Evolutionary conservation across 176 grass and related monocot species (phyloP).

Genomic region (Oryza officinalis): DNA sequence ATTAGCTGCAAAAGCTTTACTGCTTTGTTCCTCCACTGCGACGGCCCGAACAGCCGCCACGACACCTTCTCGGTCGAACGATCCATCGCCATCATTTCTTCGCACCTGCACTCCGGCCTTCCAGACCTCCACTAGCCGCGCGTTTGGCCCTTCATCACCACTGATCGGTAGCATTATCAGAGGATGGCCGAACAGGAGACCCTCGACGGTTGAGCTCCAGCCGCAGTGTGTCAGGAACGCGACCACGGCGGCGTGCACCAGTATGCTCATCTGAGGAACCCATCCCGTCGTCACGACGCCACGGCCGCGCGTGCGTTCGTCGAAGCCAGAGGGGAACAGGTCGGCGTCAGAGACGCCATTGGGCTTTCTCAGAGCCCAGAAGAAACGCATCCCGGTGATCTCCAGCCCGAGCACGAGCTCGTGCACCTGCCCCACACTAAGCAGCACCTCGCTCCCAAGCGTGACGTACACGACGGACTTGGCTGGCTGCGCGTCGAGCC

Average conservation of each 20-base stretch:
- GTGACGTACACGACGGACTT: slow-evolving; percentile 54
- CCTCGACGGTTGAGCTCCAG: slow-evolving; percentile 50
- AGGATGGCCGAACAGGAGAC: slow-evolving; percentile 45
- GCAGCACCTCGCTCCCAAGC: slow-evolving; percentile 48
- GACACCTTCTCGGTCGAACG: slow-evolving; percentile 36
- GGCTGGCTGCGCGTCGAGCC: slow-evolving; percentile 40
- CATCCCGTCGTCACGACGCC: slow-evolving; percentile 39
- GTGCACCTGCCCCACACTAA: slow-evolving; percentile 27
- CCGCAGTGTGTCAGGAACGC: slow-evolving; percentile 59
- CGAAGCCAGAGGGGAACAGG: slow-evolving; percentile 30
- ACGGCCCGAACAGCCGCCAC: slow-evolving; percentile 18
- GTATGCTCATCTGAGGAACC: slow-evolving; percentile 46
- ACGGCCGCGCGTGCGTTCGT: not conserved
- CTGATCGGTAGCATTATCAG: slow-evolving; percentile 44
- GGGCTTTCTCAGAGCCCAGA: slow-evolving; percentile 54
- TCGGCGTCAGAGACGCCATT: not conserved
- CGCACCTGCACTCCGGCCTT: slow-evolving; percentile 27
- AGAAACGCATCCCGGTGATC: slow-evolving; percentile 41
- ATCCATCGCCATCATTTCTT: slow-evolving; percentile 32
- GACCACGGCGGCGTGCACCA: slow-evolving; percentile 30
- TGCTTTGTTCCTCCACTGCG: slow-evolving; percentile 33
- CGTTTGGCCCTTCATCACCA: slow-evolving; percentile 26
- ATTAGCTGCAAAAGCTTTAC: slow-evolving; percentile 13
- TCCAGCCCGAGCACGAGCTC: slow-evolving; percentile 53
- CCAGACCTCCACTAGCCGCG: slow-evolving; percentile 27